Percentiles rank a stretch among this genome's conserved stretches.
phyloP scores from a whole-genome alignment of 257 asterid genomes.

The Catharanthus roseus region DNA sequence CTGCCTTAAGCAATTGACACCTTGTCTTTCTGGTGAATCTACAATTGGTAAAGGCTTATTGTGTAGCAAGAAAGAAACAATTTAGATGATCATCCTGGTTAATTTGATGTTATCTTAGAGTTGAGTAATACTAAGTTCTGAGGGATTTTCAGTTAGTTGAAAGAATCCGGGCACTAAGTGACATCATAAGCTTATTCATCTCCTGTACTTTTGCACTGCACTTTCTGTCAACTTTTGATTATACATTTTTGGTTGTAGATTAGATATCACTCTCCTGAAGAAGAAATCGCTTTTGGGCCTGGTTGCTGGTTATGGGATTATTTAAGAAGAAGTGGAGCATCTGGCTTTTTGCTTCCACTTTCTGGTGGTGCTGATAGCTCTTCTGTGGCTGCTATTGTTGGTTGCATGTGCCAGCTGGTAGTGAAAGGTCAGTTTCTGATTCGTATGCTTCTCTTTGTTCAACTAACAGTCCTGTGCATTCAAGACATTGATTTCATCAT shows the following conservation, averaged over 20 bases:
- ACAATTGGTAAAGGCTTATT: background rate
- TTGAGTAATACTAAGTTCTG: background rate
- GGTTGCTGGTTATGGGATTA: conserved; percentile 99
- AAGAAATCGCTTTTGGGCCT: conserved; percentile 96
- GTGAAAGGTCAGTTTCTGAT: conserved; percentile 56
- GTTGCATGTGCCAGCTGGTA: conserved; percentile 96
- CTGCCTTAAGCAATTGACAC: background rate
- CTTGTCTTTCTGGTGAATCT: background rate
- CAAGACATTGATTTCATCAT: background rate
- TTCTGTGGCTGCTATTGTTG: conserved; percentile 94
- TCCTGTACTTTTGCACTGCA: background rate
- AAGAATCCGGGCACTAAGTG: background rate
- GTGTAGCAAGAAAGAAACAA: too few relatives aligned
- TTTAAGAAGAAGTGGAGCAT: conserved; percentile 90
- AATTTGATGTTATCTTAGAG: background rate
- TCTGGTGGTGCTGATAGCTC: conserved; percentile 98
- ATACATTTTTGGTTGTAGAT: conserved; percentile 37
- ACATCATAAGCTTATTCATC: background rate
- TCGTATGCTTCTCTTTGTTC: background rate
- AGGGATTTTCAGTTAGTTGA: background rate
- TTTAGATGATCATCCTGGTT: background rate
- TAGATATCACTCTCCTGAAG: conserved; percentile 83
- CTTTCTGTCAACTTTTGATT: background rate
- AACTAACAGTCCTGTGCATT: conserved; percentile 5
- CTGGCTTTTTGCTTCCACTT: conserved; percentile 95